phyloP scores from a whole-genome alignment of 495 filamentous ascomycete genomes.

The Jackrogersella minutella region DNA sequence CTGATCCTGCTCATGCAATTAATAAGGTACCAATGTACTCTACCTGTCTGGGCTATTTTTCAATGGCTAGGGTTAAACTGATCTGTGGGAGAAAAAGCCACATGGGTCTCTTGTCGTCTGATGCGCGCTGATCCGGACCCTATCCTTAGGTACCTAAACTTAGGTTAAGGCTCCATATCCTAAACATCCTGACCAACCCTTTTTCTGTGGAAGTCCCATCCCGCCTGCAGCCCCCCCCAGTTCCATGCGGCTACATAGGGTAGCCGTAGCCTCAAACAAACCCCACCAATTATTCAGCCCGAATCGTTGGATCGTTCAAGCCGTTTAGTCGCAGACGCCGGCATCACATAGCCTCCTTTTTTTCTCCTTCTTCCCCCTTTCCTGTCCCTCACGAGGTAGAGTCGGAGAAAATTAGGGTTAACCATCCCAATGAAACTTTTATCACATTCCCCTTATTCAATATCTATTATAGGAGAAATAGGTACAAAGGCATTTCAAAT shows the following conservation, averaged over 20 bases:
- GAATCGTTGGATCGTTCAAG: constrained; percentile 24
- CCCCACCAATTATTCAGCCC: constrained; percentile 37
- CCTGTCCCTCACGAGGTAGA: constrained; percentile 14
- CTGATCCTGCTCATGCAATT: background rate
- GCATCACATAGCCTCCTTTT: constrained; percentile 25
- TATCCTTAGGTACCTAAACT: constrained; percentile 4
- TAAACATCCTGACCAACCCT: background rate
- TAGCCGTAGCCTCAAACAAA: constrained; percentile 36
- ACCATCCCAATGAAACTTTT: constrained; percentile 21
- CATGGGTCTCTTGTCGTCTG: constrained; percentile 28
- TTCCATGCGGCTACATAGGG: constrained; percentile 32
- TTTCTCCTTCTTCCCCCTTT: constrained; percentile 6
- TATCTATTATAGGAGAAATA: constrained; percentile 10
- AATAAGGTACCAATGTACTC: background rate
- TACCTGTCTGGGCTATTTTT: background rate
- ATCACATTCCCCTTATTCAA: constrained; percentile 29
- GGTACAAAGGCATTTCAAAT: background rate
- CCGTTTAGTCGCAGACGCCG: constrained; percentile 18
- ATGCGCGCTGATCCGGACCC: constrained; percentile 32
- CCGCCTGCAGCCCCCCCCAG: constrained; percentile 27
- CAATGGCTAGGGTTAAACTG: constrained; percentile 6
- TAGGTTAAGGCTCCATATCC: background rate
- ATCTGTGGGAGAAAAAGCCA: constrained; percentile 24
- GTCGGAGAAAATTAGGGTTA: constrained; percentile 6
- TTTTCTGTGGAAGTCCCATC: constrained; percentile 15